Conservation (phyloP, 1,284 basidiomycete genomes). For the Marasmius fiardii region DNA sequence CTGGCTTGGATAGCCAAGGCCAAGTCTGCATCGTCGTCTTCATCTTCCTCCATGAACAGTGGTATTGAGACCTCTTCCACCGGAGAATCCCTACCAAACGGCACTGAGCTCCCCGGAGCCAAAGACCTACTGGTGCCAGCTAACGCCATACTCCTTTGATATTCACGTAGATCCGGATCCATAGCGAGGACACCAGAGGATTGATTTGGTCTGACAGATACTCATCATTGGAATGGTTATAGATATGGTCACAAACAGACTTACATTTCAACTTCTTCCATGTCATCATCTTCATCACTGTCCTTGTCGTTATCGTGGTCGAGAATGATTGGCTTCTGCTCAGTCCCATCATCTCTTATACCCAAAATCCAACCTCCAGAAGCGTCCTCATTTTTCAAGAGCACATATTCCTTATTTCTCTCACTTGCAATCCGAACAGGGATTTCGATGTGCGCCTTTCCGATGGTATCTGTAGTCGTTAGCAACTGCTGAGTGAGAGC, state of each 20-base stretch:
- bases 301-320: conserved; percentile 50
- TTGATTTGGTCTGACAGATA: conserved; percentile 16
- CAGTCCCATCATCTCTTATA: conserved; percentile 75
- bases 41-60: conserved; percentile 49
- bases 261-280: conserved; percentile 77
- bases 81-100: conserved; percentile 28
- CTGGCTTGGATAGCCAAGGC: conserved; percentile 62
- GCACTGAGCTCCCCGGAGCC: conserved; percentile 38
- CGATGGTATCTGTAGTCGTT: conserved; percentile 90
- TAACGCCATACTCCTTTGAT: conserved; percentile 64
- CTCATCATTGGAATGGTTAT: background rate
- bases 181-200: conserved; percentile 3
- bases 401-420: conserved; percentile 89
- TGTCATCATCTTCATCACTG: conserved; percentile 57
- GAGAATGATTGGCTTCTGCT: conserved; percentile 85
- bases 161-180: conserved; percentile 69
- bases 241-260: conserved; percentile 20
- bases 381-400: conserved; percentile 85
- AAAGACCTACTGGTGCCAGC: conserved; percentile 60
- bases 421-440: conserved; percentile 93
- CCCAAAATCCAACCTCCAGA: conserved; percentile 95
- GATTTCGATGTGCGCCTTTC: conserved; percentile 85
- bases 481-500: conserved; percentile 93
- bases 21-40: conserved; percentile 40
- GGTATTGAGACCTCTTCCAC: conserved; percentile 37